Conservation (phyloP, 108 stramenopile species). For the Skeletonema marinoi region DNA sequence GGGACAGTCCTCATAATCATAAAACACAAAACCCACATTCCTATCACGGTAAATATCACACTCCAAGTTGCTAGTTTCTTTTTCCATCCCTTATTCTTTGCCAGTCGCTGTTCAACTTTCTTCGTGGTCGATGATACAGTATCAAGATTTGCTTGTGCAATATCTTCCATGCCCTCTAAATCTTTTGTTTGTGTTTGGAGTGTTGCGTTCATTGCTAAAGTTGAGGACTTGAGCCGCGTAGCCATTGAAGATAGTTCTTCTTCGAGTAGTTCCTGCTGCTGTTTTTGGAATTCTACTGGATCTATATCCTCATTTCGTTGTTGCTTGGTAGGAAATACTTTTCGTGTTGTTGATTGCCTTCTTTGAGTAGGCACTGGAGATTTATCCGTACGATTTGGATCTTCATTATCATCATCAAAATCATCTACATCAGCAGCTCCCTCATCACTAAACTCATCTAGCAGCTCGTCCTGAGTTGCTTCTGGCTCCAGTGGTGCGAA, state of each 20-base stretch:
- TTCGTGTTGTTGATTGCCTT: not conserved
- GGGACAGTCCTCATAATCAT: conserved; percentile 48
- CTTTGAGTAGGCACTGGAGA: not conserved
- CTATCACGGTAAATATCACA: conserved; percentile 37
- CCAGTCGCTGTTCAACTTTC: conserved; percentile 56
- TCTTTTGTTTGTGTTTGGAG: conserved; percentile 61
- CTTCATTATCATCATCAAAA: not conserved
- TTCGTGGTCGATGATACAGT: conserved; percentile 57
- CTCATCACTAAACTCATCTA: conserved; percentile 7
- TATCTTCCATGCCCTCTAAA: conserved; percentile 66
- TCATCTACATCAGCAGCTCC: not conserved
- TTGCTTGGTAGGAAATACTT: conserved; percentile 2
- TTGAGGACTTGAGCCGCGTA: conserved; percentile 67
- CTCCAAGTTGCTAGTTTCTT: conserved; percentile 42
- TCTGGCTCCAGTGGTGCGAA: conserved; percentile 21
- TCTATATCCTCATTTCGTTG: conserved; percentile 7
- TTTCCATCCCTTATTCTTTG: conserved; percentile 45
- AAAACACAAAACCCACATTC: conserved; percentile 39
- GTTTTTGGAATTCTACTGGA: conserved; percentile 67
- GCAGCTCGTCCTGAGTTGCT: not conserved
- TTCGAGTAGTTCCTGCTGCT: conserved; percentile 79
- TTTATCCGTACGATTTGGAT: not conserved
- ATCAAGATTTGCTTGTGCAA: conserved; percentile 67
- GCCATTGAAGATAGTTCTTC: conserved; percentile 73
- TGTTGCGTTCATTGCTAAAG: conserved; percentile 63